Evolutionary conservation across 176 grass and related monocot genomes (phyloP), one percentile per base, ranked within the genome.

Genomic region (Eleusine indica): DNA sequence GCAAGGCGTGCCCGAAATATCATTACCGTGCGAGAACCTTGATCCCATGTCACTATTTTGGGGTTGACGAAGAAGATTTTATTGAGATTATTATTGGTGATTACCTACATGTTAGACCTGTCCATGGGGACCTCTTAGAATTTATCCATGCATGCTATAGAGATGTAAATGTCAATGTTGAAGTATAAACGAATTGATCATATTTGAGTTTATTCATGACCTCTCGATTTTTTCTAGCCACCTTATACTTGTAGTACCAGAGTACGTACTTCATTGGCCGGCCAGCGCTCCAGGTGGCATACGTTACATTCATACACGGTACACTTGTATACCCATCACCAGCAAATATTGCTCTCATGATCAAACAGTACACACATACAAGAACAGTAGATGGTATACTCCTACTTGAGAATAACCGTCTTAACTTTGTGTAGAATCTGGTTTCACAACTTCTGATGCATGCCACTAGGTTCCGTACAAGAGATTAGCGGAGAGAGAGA

Each of bases 401-500:
- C 21, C 21, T 60, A 8, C 2, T 2, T 35, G 32, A 35, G 32
- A 8, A 2, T 22, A 38, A 2, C 17, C 62, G 29, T 51, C 43
- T 58, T 58, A n/a, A 58, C 53, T 73, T 53, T 1, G 18, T 60
- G 79, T 71, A 79, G 74, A 44, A 58, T 64, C 68, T 83, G 78
- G 66, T 42, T 64, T 6, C 65, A 42, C 65, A 38, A 56, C 38
- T 73, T 78, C 67, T 83, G 66, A 37, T 78, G 54, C 18, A 51
- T 67, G 62, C 32, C 65, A 54, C 68, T 35, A 2, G 32, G 32
- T 35, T 35, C 32, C 32, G 32, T 35, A 35, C 32, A 35, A 35
- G 32, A 35, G 32, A 35, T 35, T 35, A 47, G 41, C 57, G 73
- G 74, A 32, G 61, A 32, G 48, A 1, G 67, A 66, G 73, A 60